Base-by-base conservation (phyloP, 495 filamentous ascomycete species). In the Patellaria atrata region DNA sequence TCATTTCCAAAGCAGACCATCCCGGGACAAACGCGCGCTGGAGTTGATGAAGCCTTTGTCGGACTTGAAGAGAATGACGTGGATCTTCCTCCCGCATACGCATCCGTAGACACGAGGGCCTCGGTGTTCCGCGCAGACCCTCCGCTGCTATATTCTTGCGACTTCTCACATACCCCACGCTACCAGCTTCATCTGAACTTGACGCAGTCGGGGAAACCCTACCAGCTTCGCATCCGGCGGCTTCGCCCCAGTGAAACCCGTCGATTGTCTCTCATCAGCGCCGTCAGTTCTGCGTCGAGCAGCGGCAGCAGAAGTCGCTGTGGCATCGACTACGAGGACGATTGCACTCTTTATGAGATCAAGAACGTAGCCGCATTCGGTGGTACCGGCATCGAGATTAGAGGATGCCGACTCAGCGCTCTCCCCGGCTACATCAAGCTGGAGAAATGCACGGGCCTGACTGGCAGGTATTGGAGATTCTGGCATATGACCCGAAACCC, bases 181-280 rank as follows among this genome's bases (percentile, higher is more conserved):
- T 49, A 49, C 38, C 45, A 49, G 22, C 22, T 49, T 13, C 24
- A 30, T 36, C 41, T 42, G 22, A 37, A 44, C 14, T 44, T 41
- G 30, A 41, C 41, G 0, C 28, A 33, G 3, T 38, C 24, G 13
- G 45, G 41, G 11, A 11, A 22, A 23, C 45, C 45, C 11, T 9
- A 29, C 9, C 35, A 28, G 28, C 37, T 49, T 3, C 22, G 28
- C 13, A 41, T 49, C 12, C 36, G 45, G 15, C 36, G 45, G 6
- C 37, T 49, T 1, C 33, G 40, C 23, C 15, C 45, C 13, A 22
- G 18, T n/a, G 45, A 48, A 17, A 30, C 45, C 22, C 45, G 45
- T 9, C 19, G 21, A 4, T n/a, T 13, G 14, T 43, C 39, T n/a
- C 30, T 43, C 27, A 10, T 30, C 42, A 22, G 12, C 14, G 5